Evolutionary conservation across 2,329 filamentous ascomycete species (phyloP).

Genomic region (Ceratocystis ficicola): DNA sequence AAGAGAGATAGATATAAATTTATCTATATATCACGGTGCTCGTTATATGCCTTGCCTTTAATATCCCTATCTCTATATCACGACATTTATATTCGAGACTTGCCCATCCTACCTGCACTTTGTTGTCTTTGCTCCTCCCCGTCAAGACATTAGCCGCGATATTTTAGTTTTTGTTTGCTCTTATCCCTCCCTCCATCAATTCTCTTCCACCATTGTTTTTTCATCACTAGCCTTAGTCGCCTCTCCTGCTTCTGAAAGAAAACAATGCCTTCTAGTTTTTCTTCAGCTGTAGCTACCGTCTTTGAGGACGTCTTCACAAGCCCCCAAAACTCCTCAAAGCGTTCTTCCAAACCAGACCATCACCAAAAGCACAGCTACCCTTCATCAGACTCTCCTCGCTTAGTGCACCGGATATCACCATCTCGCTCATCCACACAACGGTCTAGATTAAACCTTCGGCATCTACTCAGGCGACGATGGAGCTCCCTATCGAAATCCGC

Average conservation of each 20-base stretch:
- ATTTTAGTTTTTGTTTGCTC: neutral
- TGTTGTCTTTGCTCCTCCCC: neutral
- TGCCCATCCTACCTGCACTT: neutral
- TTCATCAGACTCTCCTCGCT: constrained; percentile 13
- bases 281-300: neutral
- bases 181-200: neutral
- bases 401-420: constrained; percentile 13
- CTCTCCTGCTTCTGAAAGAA: neutral
- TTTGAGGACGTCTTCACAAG: constrained; percentile 3
- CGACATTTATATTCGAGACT: neutral
- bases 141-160: neutral
- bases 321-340: neutral
- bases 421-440: constrained; percentile 2
- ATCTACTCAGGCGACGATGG: constrained; percentile 16
- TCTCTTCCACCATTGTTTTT: neutral
- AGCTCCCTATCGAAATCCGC: constrained; percentile 9
- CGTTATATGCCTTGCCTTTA: neutral
- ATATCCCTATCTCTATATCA: constrained; percentile 2
- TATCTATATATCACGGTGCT: neutral
- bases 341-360: neutral
- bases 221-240: neutral
- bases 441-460: constrained; percentile 8
- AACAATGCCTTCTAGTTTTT: neutral
- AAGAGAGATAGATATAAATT: neutral
- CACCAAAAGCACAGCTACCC: neutral